Evolutionary conservation across 306 rosid genomes (phyloP), one percentile per base, ranked within the genome.

Genomic region (Benincasa hispida): DNA sequence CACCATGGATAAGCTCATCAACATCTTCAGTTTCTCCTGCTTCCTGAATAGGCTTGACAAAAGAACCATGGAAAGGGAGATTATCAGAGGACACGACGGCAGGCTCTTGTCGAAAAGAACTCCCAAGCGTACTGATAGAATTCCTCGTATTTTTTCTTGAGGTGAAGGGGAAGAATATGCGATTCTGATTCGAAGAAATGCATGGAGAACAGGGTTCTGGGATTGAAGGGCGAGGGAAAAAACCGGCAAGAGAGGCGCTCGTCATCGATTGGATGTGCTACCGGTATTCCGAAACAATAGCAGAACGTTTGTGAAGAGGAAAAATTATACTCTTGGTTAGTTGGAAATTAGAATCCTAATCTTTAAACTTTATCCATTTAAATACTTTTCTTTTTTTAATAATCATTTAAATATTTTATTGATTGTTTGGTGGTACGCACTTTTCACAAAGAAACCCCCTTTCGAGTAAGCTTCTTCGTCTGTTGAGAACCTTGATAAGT

Each of bases 1-100:
- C 30, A 24, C 76, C 60, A 72, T 51, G 9, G 30, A 28, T 72
- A 6, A 30, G 76, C 11, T 18, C n/a, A 1, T 19, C 25, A 15
- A 51, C 30, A 28, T 72, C 76, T 50, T 19, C 45, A 5, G 14
- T 5, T 72, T 47, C 61, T 17, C 10, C 76, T 27, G 51, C 60
- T 51, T 72, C 61, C 76, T 72, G 60, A 30, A 18, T 30, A 5
- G 76, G 76, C 61, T 72, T 72, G 25, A 72, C 45, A 25, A 51
- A 48, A 30, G 61, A 34, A n/a, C 24, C 61, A 0, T 51, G 61
- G 60, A 30, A 39, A 28, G 76, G 24, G 41, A 30, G 60, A 51
- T 30, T 51, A 19, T 72, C 76, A n/a, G 61, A 28, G 60, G 76
- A 30, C 2, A 72, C 59, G 11, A 28, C 42, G 27, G 24, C 47